Conservation (phyloP, 176 grass and related monocot species). For the Tillandsia leiboldiana region DNA sequence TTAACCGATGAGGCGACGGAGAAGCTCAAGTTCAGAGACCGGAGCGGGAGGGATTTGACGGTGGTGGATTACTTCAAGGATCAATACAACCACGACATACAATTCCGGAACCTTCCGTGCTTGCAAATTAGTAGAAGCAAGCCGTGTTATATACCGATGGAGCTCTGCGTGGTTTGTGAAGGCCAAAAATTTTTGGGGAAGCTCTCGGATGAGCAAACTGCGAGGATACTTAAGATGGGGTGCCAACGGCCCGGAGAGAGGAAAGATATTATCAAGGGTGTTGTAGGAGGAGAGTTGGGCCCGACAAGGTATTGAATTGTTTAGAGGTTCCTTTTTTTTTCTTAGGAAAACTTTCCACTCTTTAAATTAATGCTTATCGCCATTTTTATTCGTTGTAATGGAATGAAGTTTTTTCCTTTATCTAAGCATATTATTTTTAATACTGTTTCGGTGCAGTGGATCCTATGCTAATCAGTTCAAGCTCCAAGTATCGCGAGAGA, state of each 20-base stretch:
- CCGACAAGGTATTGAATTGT: conserved; percentile 41
- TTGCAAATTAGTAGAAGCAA: conserved; percentile 91
- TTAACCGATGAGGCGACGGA: conserved; percentile 69
- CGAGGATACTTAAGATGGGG: conserved; percentile 79
- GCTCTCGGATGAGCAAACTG: conserved; percentile 78
- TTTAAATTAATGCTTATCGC: too few relatives aligned
- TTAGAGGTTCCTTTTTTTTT: neutral
- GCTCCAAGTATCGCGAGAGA: conserved; percentile 64
- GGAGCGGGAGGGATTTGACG: conserved; percentile 61
- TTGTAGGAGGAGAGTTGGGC: conserved; percentile 44
- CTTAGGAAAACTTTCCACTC: neutral
- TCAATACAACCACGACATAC: conserved; percentile 91
- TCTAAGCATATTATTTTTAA: neutral
- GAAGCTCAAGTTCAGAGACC: conserved; percentile 80
- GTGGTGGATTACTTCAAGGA: conserved; percentile 85
- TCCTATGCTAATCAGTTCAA: conserved; percentile 62
- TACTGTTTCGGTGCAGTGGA: conserved; percentile 35
- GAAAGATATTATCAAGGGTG: conserved; percentile 72
- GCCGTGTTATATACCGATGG: conserved; percentile 90
- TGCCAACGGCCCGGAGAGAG: conserved; percentile 75
- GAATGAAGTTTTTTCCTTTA: too few relatives aligned
- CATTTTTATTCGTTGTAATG: too few relatives aligned
- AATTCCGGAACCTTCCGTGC: conserved; percentile 91
- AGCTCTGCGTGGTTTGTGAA: conserved; percentile 81
- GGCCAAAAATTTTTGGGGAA: conserved; percentile 92